Evolutionary conservation across 2,329 filamentous ascomycete species (phyloP), one percentile per base, ranked within the genome.

Genomic region (Cercospora beticola): DNA sequence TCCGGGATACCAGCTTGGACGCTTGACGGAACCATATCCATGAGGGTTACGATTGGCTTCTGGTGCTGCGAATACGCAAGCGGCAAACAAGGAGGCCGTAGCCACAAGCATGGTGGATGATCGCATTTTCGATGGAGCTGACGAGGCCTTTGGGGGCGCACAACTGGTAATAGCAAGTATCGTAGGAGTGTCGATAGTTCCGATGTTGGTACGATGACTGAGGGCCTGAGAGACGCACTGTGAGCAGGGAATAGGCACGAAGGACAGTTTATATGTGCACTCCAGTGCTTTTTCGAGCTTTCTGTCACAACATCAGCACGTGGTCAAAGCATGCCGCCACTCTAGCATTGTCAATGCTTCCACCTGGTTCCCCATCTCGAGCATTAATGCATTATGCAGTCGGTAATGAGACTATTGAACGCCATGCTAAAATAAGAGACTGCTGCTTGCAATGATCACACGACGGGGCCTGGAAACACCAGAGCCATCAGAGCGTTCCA

Each of bases 61-160:
- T 14, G 62, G 62, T 6, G 62, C 52, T 18, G 62, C 62, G n/a
- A 67, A 63, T 12, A 66, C 71, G 57, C 71, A 64, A 26, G 62
- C 63, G 64, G 59, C 61, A 46, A 64, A 43, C 18, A 65, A 65
- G 36, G 70, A 58, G 62, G 63, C 66, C 30, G 69, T 61, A 36
- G 69, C 68, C 66, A 72, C 28, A 62, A 73, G 33, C 49, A 69
- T 64, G 57, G 68, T 69, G 68, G 68, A 73, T 57, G 67, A 70
- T 46, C 69, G 73, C 74, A 76, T 76, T 12, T 70, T 72, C 43
- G 64, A 59, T 52, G 12, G 26, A 31, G 46, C 30, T 33, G 61
- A 63, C 23, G 61, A 12, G 12, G 54, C 62, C n/a, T 65, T 65
- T 49, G 46, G 40, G 36, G 26, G 54, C 49, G 61, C 59, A 58